Evolutionary conservation across 2,329 filamentous ascomycete species (phyloP), one percentile per base, ranked within the genome.

Genomic region (Aspergillus melleus): DNA sequence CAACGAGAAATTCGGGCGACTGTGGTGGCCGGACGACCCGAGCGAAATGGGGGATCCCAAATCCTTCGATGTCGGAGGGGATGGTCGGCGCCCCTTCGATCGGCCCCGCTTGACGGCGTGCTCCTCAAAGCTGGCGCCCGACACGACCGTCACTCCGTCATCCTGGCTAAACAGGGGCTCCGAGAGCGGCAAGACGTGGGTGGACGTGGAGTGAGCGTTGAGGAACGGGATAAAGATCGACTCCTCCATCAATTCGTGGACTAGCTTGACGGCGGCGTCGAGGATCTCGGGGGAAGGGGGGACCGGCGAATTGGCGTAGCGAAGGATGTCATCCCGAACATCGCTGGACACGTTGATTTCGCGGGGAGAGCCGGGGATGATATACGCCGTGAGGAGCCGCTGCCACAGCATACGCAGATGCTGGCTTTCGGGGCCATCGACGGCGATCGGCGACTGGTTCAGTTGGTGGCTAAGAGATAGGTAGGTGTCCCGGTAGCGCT

Each of bases 171-270:
- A 77, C 61, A 70, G 77, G 67, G 68, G 77, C 67, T 72, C 82
- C 70, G 72, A 78, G 74, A 68, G 76, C 65, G 80, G 77, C 47
- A 73, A 67, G n/a, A 83, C 79, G 32, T 74, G 72, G 1, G 79
- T 77, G 49, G 82, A 79, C 1, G 80, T 78, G 60, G 81, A 81
- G 52, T 83, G 78, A 63, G 82, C 85, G 76, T 96, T 94, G 56
- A 98, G 83, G 72, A 98, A 99, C 0, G 94, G 93, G 0, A 96
- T 88, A 54, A 98, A 82, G 0, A 98, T 91, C 3, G 93, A 97
- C 74, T 98, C 95, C 69, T 96, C 96, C 93, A 99, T 98, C 58
- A 99, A 81, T 68, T 98, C 95, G 74, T 94, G 93, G 46, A 97
- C 91, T 62, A 96, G 96, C 62, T 86, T 85, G 24, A 96, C 90